A percentile compares a stretch with the other conserved stretches of the same genome.
Conservation (phyloP, 2,329 filamentous ascomycete species). For the Sclerotinia subarctica region DNA sequence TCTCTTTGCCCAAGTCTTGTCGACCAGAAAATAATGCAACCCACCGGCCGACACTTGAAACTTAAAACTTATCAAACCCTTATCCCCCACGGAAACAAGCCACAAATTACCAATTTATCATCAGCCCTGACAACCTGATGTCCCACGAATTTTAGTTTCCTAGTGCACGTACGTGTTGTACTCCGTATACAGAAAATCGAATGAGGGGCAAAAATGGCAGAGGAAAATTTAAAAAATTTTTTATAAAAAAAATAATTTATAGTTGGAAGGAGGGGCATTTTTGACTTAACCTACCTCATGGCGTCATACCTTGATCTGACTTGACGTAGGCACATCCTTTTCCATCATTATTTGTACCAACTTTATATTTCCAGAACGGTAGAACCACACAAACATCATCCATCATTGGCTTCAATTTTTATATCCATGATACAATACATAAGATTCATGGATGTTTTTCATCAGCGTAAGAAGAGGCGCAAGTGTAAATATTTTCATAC, state of each 20-base stretch:
- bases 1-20: background rate
- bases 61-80: background rate
- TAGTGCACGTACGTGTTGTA: background rate
- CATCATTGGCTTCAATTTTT: background rate
- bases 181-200: background rate
- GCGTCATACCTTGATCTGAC: background rate
- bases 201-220: background rate
- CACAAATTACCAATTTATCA: background rate
- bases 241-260: background rate
- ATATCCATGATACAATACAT: background rate
- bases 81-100: background rate
- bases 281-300: background rate
- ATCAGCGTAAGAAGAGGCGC: background rate
- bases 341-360: background rate
- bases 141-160: background rate
- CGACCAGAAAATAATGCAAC: background rate
- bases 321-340: background rate
- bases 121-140: background rate
- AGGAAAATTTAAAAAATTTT: background rate
- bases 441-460: background rate
- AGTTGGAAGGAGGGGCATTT: conserved; percentile 4
- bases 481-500: too few relatives aligned
- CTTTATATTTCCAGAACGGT: background rate
- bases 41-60: background rate
- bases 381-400: background rate